These are phyloP conservation scores for Lonicera japonica DNA, from an alignment of 129 eudicot species.

Conservation along the genomic window DNA sequence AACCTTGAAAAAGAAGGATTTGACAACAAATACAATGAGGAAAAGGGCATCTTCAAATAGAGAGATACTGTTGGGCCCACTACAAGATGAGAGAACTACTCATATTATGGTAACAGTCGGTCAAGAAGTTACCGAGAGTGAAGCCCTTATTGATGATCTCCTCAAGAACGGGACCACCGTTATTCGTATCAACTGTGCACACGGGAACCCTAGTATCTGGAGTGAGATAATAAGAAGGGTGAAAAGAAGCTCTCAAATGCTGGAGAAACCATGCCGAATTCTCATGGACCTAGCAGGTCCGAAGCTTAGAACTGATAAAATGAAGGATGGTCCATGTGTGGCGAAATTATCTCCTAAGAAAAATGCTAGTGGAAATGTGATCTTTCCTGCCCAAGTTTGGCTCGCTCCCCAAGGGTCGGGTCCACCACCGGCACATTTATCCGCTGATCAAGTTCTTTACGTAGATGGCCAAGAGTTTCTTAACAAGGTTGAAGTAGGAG, in stretches of 20 bases:
- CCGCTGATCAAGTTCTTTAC: slow-evolving; percentile 54
- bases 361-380: slow-evolving; percentile 34
- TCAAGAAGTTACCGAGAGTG: slow-evolving; percentile 48
- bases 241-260: slow-evolving; percentile 46
- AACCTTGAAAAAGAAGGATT: slow-evolving; percentile 17
- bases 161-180: slow-evolving; percentile 50
- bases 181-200: slow-evolving; percentile 80
- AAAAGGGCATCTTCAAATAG: slow-evolving; percentile 37
- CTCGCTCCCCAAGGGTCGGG: slow-evolving; percentile 47
- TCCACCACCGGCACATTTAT: slow-evolving; percentile 62
- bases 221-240: slow-evolving; percentile 64
- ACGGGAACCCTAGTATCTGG: slow-evolving; percentile 64
- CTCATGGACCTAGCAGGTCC: slow-evolving; percentile 92
- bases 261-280: slow-evolving; percentile 60
- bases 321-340: slow-evolving; percentile 60
- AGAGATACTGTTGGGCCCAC: slow-evolving; percentile 47
- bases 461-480: slow-evolving; percentile 52
- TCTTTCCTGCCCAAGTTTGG: slow-evolving; percentile 61
- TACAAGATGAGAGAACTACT: slow-evolving; percentile 38
- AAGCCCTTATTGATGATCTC: slow-evolving; percentile 42
- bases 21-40: slow-evolving; percentile 30
- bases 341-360: slow-evolving; percentile 66
- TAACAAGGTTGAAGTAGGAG: slow-evolving; percentile 38
- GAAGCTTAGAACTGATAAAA: slow-evolving; percentile 61
- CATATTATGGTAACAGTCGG: slow-evolving; percentile 86